Conservation (phyloP, 441 rosid species). For the Populus hybrid region DNA sequence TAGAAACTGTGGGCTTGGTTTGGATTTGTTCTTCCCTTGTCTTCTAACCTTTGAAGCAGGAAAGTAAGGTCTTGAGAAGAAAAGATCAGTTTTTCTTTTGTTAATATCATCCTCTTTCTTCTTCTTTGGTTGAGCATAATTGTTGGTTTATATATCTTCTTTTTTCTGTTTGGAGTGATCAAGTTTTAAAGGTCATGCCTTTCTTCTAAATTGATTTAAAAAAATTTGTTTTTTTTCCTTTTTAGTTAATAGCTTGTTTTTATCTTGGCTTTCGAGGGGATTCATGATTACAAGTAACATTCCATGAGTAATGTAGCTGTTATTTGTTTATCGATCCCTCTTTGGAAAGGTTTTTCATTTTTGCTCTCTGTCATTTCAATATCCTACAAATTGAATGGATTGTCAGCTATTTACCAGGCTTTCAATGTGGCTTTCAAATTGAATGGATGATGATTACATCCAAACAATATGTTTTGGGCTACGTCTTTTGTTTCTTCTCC, state of each 20-base stretch:
- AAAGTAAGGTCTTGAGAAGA: not conserved
- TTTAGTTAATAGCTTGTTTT: not conserved
- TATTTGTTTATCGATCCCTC: not conserved
- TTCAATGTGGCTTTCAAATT: not conserved
- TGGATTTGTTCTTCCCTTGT: not conserved
- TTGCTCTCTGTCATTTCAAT: not conserved
- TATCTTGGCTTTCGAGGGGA: not conserved
- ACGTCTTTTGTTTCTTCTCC: too few relatives aligned
- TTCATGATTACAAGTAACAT: not conserved
- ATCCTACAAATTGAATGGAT: constrained; percentile 6
- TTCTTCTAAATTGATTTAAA: not conserved
- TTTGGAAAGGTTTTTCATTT: not conserved
- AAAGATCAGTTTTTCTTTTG: not conserved
- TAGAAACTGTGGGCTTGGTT: not conserved
- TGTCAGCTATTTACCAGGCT: not conserved
- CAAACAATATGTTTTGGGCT: not conserved
- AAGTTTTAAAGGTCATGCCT: not conserved
- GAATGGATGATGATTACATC: not conserved
- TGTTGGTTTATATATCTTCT: not conserved
- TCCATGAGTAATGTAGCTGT: not conserved
- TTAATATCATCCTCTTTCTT: not conserved
- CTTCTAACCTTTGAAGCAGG: not conserved
- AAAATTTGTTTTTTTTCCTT: too few relatives aligned
- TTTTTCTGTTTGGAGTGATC: not conserved
- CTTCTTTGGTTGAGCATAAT: not conserved